phyloP scores from a whole-genome alignment of 306 rosid species.

The Pyrus communis region DNA sequence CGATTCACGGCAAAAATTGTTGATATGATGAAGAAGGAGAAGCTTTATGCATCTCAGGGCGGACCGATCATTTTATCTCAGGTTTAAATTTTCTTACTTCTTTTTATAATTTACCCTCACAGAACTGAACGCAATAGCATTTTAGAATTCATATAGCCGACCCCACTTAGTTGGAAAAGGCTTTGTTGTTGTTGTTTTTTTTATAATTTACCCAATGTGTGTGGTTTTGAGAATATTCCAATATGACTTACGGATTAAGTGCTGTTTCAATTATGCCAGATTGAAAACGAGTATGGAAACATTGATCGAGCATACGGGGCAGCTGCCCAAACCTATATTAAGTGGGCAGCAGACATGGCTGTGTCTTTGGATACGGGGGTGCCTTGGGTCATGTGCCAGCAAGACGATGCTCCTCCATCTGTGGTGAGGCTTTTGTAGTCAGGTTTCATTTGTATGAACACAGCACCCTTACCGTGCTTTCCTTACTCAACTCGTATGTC shows the following conservation, averaged over 20 bases:
- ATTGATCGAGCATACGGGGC: conserved; percentile 42
- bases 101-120: not conserved
- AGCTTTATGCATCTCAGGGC: conserved; percentile 83
- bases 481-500: conserved; percentile 1
- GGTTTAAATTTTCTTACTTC: conserved; percentile 26
- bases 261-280: conserved; percentile 26
- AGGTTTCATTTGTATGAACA: not conserved
- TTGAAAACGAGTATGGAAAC: conserved; percentile 89
- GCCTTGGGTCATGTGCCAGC: conserved; percentile 99
- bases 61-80: conserved; percentile 95
- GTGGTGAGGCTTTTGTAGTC: conserved; percentile 48
- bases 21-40: conserved; percentile 75
- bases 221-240: not conserved
- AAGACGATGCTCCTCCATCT: conserved; percentile 82
- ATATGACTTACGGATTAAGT: not conserved
- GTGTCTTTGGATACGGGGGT: conserved; percentile 81
- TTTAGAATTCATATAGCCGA: too few species aligned
- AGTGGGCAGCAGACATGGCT: conserved; percentile 94
- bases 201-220: not conserved
- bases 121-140: too few species aligned
- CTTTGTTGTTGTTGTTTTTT: not conserved
- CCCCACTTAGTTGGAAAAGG: too few species aligned
- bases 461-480: not conserved
- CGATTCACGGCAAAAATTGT: conserved; percentile 78
- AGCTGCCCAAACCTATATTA: conserved; percentile 64